Percentiles rank a stretch among this genome's conserved stretches.
Evolutionary conservation across 352 stramenopile species (phyloP).

Genomic region (Peronosclerospora sorghi): DNA sequence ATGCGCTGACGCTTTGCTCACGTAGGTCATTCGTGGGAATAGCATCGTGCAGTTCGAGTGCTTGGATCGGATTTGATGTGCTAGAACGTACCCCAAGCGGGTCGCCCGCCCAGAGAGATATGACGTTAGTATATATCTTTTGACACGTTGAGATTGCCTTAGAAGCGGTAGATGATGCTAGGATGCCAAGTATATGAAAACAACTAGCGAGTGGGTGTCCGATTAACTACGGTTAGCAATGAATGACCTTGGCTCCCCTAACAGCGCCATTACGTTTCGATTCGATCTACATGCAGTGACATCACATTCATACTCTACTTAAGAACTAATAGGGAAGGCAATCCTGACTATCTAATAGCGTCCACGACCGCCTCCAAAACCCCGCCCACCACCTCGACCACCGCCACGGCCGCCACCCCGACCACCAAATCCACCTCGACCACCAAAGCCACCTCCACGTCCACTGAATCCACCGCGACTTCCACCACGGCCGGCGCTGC

Average conservation of each 20-base stretch:
- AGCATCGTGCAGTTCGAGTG: conserved; percentile 88
- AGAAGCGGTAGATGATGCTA: no score
- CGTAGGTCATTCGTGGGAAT: conserved; percentile 80
- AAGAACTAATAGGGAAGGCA: no score
- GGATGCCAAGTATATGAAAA: no score
- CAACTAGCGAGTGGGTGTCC: no score
- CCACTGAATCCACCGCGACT: conserved; percentile 33
- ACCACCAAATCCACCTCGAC: conserved; percentile 20
- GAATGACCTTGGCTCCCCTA: no score
- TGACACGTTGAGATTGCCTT: no score
- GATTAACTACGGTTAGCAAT: no score
- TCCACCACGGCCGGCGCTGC: conserved; percentile 31
- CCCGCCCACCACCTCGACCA: conserved; percentile 16
- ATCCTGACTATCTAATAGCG: conserved; percentile 18
- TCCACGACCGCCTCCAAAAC: conserved; percentile 18
- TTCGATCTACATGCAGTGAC: no score
- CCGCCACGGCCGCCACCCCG: conserved; percentile 13
- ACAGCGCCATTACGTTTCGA: no score
- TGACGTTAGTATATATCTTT: no score
- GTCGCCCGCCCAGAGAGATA: not conserved
- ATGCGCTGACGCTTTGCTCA: not conserved
- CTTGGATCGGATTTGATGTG: conserved; percentile 60
- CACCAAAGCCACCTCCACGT: conserved; percentile 21
- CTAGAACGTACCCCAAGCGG: not conserved
- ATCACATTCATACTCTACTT: conserved; percentile 38